Evolutionary conservation across 257 asterid genomes (phyloP).

Genomic region (Solanum chmielewskii): DNA sequence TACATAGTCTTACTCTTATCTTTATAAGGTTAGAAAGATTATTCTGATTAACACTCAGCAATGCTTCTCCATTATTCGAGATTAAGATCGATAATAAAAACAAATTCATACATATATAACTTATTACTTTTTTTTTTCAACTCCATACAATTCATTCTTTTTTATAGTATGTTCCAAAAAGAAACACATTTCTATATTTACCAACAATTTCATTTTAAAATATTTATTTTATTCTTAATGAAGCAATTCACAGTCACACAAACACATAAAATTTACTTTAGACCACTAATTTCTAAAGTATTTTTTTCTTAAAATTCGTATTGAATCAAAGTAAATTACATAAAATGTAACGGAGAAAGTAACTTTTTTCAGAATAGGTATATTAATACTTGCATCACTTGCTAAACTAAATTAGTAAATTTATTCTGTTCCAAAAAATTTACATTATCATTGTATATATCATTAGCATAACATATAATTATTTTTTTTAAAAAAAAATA

Average conservation of each 20-base stretch:
- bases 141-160: no score
- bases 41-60: no score
- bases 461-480: no score
- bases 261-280: no score
- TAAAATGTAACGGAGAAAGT: not conserved
- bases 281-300: no score
- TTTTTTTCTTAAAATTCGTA: no score
- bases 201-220: no score
- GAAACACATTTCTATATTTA: no score
- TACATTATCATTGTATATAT: not conserved
- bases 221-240: not conserved
- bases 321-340: no score
- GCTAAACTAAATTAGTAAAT: not conserved
- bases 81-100: not conserved
- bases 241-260: no score
- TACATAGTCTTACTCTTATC: not conserved
- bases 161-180: not conserved
- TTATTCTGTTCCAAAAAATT: not conserved
- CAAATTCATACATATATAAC: not conserved
- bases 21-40: not conserved
- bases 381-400: not conserved
- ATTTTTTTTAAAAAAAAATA: rapidly evolving
- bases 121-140: not conserved
- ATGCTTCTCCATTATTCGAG: not conserved
- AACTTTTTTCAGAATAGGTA: not conserved